A percentile compares a stretch with the other conserved stretches of the same genome.
Conservation (phyloP, 2,329 filamentous ascomycete genomes). For the Pezicula radicicola region DNA sequence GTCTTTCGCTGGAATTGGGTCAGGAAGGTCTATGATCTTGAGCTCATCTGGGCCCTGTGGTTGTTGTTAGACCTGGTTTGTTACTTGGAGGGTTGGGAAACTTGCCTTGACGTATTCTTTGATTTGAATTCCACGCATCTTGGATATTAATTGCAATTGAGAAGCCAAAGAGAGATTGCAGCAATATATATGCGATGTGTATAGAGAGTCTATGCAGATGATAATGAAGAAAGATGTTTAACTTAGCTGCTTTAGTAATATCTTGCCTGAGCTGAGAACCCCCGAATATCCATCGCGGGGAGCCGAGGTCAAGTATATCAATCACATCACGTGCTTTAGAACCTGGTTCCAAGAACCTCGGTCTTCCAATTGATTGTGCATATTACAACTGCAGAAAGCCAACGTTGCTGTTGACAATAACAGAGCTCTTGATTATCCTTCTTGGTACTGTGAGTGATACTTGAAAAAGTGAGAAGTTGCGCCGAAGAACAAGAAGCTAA, state of each 20-base stretch:
- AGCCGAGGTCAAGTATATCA: neutral
- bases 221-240: neutral
- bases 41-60: constrained; percentile 74
- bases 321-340: no score
- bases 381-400: no score
- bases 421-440: no score
- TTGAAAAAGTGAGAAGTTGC: no score
- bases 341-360: no score
- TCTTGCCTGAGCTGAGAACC: neutral
- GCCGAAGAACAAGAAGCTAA: no score
- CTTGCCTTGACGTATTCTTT: constrained; percentile 70
- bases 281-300: constrained; percentile 4
- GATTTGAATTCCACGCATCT: constrained; percentile 74
- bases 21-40: constrained; percentile 68
- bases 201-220: neutral
- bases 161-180: neutral
- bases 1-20: constrained; percentile 65
- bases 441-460: no score
- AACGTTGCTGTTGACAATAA: no score
- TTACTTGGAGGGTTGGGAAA: neutral
- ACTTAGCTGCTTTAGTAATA: neutral
- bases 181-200: neutral
- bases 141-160: constrained; percentile 22
- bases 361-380: no score
- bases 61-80: constrained; percentile 2